A percentile compares a stretch with the other conserved stretches of the same genome.
Conservation (phyloP, 495 filamentous ascomycete genomes). For the Penicillium lagena region DNA sequence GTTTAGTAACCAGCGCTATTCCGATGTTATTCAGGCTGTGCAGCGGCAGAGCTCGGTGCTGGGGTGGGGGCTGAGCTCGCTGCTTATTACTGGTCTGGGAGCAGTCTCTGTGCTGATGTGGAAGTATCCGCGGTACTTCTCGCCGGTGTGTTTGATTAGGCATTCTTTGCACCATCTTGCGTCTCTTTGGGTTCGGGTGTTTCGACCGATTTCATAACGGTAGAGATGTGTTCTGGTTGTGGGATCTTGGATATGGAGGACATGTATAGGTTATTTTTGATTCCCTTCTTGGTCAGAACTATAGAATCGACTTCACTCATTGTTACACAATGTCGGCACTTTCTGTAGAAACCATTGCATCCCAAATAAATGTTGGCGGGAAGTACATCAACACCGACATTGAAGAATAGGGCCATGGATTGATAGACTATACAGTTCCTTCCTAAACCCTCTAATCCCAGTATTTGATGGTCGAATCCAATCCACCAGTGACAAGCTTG, state of each 20-base stretch:
- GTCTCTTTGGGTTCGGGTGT: neutral
- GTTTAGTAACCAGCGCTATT: slow-evolving; percentile 88
- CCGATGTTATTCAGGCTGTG: slow-evolving; percentile 64
- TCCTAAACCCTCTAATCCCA: slow-evolving; percentile 63
- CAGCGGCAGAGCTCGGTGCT: slow-evolving; percentile 62
- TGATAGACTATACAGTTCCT: neutral
- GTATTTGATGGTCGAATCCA: slow-evolving; percentile 85
- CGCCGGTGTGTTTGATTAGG: slow-evolving; percentile 5
- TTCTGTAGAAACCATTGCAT: too few species aligned
- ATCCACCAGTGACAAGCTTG: slow-evolving; percentile 84
- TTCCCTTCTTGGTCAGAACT: too few species aligned
- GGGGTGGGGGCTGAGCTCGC: slow-evolving; percentile 23
- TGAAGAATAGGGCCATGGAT: neutral
- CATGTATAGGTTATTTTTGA: neutral
- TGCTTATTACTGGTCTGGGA: slow-evolving; percentile 16
- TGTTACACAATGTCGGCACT: too few species aligned
- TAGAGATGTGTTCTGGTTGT: neutral
- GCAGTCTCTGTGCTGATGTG: slow-evolving; percentile 24
- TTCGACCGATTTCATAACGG: neutral
- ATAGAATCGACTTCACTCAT: too few species aligned
- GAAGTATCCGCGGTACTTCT: slow-evolving; percentile 21
- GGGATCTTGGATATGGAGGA: neutral
- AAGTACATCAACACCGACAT: too few species aligned
- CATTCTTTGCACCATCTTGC: slow-evolving; percentile 5
- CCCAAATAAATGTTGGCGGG: too few species aligned